Evolutionary conservation across 306 rosid species (phyloP), one percentile per base, ranked within the genome.

Genomic region (Dicorynia guianensis): DNA sequence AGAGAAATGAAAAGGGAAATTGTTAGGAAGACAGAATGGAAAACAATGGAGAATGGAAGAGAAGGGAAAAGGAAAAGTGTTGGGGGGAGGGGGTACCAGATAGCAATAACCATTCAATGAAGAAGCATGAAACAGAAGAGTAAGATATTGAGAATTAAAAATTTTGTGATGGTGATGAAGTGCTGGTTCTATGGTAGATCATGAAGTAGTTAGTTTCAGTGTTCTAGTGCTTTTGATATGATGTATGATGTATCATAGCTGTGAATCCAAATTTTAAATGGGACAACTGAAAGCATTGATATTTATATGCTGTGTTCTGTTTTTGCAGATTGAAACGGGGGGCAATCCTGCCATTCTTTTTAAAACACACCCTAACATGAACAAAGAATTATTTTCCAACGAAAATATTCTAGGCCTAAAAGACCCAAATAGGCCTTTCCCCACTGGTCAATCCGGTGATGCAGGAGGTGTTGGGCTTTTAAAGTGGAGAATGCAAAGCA

Each of bases 341-440:
- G 96, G 87, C 11, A 90, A 89, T 84, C 93, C 93, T 11, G 87
- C 93, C 74, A 71, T 90, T 83, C 85, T 87, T 81, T 95, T 92
- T 92, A 95, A 95, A 90, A 90, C 99, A 67, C 99, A 95, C 77
- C 99, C 99, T 71, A 96, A 90, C 80, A 91, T 96, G 92, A 96
- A 90, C 79, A 96, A 96, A 84, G 99, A 96, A 64, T 76, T 96
- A 71, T 96, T 96, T 78, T 84, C 98, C 68, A 89, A 82, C 63
- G 97, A 89, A 71, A 81, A 80, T 69, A 82, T 83, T 74, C 77
- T 83, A 57, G 97, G 90, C 83, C 86, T 90, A 53, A 92, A 86
- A 83, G 96, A 90, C 78, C 93, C 94, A 25, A 87, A 85, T 62
- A 86, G 97, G 81, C 97, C 98, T 72, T 95, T 95, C 72, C 99